phyloP scores from a whole-genome alignment of 306 rosid genomes.

The Coriaria nepalensis region DNA sequence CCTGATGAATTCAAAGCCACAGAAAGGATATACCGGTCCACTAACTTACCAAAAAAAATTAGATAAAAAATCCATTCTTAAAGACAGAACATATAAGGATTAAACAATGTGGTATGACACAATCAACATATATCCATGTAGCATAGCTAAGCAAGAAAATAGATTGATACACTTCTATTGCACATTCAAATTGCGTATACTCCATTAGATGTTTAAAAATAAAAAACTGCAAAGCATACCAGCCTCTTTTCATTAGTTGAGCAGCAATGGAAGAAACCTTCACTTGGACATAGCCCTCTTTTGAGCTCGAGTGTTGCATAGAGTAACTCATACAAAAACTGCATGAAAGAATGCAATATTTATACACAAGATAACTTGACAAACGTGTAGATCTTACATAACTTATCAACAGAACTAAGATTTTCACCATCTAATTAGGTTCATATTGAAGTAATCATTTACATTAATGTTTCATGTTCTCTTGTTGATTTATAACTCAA shows the following conservation, averaged over 20 bases:
- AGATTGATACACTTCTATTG: neutral
- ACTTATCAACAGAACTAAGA: neutral
- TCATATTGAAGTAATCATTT: too few relatives aligned
- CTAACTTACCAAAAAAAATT: too few relatives aligned
- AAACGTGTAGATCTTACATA: conserved; percentile 2
- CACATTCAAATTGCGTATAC: neutral
- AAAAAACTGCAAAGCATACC: conserved; percentile 35
- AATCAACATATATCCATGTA: too few relatives aligned
- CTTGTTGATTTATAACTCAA: too few relatives aligned
- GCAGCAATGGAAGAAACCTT: conserved; percentile 92
- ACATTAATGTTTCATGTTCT: too few relatives aligned
- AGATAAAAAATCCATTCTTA: too few relatives aligned
- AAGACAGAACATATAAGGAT: too few relatives aligned
- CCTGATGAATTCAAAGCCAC: too few relatives aligned
- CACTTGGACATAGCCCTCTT: conserved; percentile 66
- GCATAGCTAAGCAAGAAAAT: neutral
- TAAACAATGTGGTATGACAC: too few relatives aligned
- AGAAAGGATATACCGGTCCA: too few relatives aligned
- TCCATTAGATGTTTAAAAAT: neutral
- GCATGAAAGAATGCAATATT: conserved; percentile 25
- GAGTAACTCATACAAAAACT: conserved; percentile 72
- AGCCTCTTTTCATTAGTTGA: conserved; percentile 93
- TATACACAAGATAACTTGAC: conserved; percentile 16
- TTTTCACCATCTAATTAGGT: too few relatives aligned
- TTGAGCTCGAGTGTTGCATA: conserved; percentile 77